Percentiles rank a stretch among this genome's conserved stretches.
phyloP scores from a whole-genome alignment of 192 early-diverging fungal species.

The Thamnidium elegans region DNA sequence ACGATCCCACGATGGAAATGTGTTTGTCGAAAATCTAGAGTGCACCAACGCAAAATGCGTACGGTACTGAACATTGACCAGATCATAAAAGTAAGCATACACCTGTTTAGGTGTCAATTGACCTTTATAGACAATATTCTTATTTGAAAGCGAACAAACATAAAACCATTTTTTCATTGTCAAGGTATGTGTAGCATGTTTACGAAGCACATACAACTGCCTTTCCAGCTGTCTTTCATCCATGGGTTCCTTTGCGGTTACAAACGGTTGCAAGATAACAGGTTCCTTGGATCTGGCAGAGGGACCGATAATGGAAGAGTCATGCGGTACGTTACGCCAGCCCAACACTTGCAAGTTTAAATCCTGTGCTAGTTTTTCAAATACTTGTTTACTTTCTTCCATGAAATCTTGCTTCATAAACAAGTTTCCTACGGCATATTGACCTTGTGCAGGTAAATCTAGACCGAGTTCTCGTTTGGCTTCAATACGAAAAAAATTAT shows the following conservation, averaged over 20 bases:
- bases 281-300: constrained; percentile 88
- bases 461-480: constrained; percentile 58
- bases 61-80: constrained; percentile 75
- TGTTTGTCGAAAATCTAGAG: constrained; percentile 98
- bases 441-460: constrained; percentile 66
- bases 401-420: constrained; percentile 78
- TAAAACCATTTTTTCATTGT: constrained; percentile 92
- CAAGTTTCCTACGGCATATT: constrained; percentile 97
- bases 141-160: constrained; percentile 91
- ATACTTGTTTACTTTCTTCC: constrained; percentile 67
- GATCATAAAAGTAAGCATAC: constrained; percentile 88
- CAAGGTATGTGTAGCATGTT: constrained; percentile 85
- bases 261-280: constrained; percentile 88
- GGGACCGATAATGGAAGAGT: constrained; percentile 88
- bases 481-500: constrained; percentile 76
- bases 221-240: constrained; percentile 72
- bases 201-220: constrained; percentile 86
- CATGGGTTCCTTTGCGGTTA: constrained; percentile 49
- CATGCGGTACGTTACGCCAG: constrained; percentile 87
- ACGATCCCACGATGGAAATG: constrained; percentile 98
- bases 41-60: constrained; percentile 97
- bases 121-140: constrained; percentile 97
- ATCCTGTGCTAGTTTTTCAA: constrained; percentile 76
- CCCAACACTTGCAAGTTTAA: constrained; percentile 76
- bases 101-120: constrained; percentile 93